These are phyloP conservation scores for Mycena citricolor DNA, from an alignment of 1,284 basidiomycete species.

Conservation along the genomic window DNA sequence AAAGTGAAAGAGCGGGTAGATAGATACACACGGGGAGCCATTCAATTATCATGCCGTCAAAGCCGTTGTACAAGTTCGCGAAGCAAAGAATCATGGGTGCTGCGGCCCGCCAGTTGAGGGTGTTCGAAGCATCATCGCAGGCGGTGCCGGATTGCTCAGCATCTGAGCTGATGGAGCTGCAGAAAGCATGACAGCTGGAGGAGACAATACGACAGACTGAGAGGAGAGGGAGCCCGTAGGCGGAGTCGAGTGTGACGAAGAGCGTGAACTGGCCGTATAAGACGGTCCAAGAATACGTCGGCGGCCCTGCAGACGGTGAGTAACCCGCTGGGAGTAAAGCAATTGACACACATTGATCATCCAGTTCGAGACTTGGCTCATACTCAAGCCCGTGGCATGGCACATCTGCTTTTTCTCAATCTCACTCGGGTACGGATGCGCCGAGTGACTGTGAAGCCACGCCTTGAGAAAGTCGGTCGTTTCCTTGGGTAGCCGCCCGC, in stretches of 20 bases:
- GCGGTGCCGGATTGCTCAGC: too few relatives aligned
- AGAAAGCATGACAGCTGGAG: too few relatives aligned
- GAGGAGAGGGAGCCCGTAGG: too few relatives aligned
- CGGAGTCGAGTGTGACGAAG: slow-evolving; percentile 8
- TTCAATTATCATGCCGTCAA: too few relatives aligned
- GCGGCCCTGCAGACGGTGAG: slow-evolving; percentile 53
- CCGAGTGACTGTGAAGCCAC: slow-evolving; percentile 85
- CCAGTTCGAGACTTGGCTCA: slow-evolving; percentile 89
- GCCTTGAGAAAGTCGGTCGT: slow-evolving; percentile 87
- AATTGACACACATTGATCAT: slow-evolving; percentile 77
- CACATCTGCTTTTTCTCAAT: slow-evolving; percentile 5
- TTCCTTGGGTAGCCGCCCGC: slow-evolving; percentile 86
- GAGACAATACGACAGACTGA: too few relatives aligned
- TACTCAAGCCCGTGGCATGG: slow-evolving; percentile 61
- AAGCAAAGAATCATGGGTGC: too few relatives aligned
- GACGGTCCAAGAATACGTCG: slow-evolving; percentile 82
- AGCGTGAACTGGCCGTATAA: slow-evolving; percentile 38
- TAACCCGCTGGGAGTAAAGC: slow-evolving; percentile 20
- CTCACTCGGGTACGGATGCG: slow-evolving; percentile 66
- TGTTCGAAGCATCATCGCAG: too few relatives aligned
- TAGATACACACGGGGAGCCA: too few relatives aligned
- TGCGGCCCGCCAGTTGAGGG: too few relatives aligned
- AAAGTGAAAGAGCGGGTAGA: too few relatives aligned
- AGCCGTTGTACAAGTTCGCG: too few relatives aligned
- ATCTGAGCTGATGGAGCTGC: too few relatives aligned